Conservation (phyloP, 2,329 filamentous ascomycete species). For the Chaetomiaceae sp. region DNA sequence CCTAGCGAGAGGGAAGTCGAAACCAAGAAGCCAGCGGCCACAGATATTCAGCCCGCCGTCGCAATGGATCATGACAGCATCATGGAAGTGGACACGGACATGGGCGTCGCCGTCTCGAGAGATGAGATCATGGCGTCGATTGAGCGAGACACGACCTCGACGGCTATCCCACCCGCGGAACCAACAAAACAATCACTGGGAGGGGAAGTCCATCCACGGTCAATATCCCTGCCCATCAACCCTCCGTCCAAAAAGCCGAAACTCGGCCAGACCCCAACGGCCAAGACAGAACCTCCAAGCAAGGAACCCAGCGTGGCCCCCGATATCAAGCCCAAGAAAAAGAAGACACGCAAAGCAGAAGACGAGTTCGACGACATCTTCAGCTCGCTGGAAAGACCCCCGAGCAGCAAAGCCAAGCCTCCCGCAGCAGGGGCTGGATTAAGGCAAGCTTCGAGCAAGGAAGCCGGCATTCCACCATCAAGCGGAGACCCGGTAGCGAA, state of each 20-base stretch:
- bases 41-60: background rate
- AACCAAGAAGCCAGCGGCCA: constrained; percentile 7
- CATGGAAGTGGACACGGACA: constrained; percentile 8
- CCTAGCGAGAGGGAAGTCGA: constrained; percentile 8
- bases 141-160: background rate
- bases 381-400: background rate
- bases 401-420: no score
- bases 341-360: background rate
- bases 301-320: background rate
- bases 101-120: constrained; percentile 26
- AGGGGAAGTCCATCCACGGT: background rate
- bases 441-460: no score
- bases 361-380: background rate
- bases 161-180: background rate
- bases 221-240: constrained; percentile 30
- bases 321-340: background rate
- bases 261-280: background rate
- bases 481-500: background rate
- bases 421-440: no score
- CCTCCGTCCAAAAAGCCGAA: background rate
- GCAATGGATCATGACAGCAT: background rate
- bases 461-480: no score
- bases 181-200: background rate
- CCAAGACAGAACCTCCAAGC: constrained; percentile 1
- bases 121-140: constrained; percentile 19